Evolutionary conservation across 1,284 basidiomycete species (phyloP).

Genomic region (Athelia sp.): DNA sequence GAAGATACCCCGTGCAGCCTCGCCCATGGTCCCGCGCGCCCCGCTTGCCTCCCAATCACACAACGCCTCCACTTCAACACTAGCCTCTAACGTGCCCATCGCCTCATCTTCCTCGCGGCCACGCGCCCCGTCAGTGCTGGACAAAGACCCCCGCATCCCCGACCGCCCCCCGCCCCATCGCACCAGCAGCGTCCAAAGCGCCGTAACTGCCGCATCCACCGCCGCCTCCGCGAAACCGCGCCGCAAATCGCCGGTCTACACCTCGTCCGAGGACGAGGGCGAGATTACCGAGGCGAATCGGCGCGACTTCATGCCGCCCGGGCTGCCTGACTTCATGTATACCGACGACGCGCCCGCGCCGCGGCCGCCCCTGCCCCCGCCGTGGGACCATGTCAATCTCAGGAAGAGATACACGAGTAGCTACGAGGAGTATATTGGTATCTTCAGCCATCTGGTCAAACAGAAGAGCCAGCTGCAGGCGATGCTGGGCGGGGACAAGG

Average conservation of each 20-base stretch:
- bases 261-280: conserved; percentile 58
- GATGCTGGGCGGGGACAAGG: not conserved
- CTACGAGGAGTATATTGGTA: not conserved
- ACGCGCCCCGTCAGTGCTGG: not conserved
- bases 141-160: conserved; percentile 12
- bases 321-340: not conserved
- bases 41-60: not conserved
- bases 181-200: conserved; percentile 13
- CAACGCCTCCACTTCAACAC: conserved; percentile 3
- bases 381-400: not conserved
- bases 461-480: not conserved
- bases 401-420: not conserved
- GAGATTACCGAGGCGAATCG: conserved; percentile 16
- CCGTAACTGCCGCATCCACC: too few relatives aligned
- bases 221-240: conserved; percentile 24
- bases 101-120: conserved; percentile 10
- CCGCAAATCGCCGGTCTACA: conserved; percentile 48
- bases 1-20: conserved; percentile 11
- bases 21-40: conserved; percentile 1
- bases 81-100: conserved; percentile 10
- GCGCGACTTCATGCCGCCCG: not conserved
- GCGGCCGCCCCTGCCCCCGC: not conserved
- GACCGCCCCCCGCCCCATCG: too few relatives aligned
- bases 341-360: not conserved
- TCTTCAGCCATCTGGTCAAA: not conserved